A percentile compares a stretch with the other conserved stretches of the same genome.
These are phyloP conservation scores for Pseudopithomyces chartarum DNA, from an alignment of 2,329 filamentous ascomycete species.

Conservation along the genomic window DNA sequence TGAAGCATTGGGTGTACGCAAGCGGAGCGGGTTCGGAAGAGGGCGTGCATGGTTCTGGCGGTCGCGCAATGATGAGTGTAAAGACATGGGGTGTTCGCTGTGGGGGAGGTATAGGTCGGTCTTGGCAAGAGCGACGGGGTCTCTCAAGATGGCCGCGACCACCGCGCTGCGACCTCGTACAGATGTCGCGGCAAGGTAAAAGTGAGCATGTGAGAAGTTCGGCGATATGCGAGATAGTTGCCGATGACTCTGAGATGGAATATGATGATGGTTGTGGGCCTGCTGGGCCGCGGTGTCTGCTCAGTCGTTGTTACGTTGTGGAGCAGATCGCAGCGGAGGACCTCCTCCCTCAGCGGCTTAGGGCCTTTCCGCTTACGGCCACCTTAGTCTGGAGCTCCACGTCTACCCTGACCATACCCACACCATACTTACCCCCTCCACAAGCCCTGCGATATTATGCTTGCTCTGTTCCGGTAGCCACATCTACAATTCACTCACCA, in stretches of 20 bases:
- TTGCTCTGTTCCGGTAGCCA: background rate
- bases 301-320: slow-evolving; percentile 25
- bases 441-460: slow-evolving; percentile 3
- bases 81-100: slow-evolving; percentile 41
- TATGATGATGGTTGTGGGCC: slow-evolving; percentile 29
- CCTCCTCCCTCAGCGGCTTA: slow-evolving; percentile 14
- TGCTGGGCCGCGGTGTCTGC: slow-evolving; percentile 43
- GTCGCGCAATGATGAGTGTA: slow-evolving; percentile 46
- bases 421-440: background rate
- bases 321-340: slow-evolving; percentile 15
- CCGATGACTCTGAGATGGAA: slow-evolving; percentile 43
- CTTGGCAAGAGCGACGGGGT: slow-evolving; percentile 22
- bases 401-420: background rate
- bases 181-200: slow-evolving; percentile 45
- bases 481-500: background rate
- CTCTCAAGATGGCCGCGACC: slow-evolving; percentile 6
- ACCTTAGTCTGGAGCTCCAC: background rate
- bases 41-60: slow-evolving; percentile 50
- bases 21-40: slow-evolving; percentile 42
- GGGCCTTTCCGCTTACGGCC: slow-evolving; percentile 1
- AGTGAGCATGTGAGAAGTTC: slow-evolving; percentile 46
- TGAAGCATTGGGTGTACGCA: slow-evolving; percentile 49
- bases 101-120: slow-evolving; percentile 11
- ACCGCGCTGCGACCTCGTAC: slow-evolving; percentile 45
- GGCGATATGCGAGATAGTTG: slow-evolving; percentile 30